Base-by-base conservation (phyloP, 176 grass and related monocot genomes). In the Poa annua region DNA sequence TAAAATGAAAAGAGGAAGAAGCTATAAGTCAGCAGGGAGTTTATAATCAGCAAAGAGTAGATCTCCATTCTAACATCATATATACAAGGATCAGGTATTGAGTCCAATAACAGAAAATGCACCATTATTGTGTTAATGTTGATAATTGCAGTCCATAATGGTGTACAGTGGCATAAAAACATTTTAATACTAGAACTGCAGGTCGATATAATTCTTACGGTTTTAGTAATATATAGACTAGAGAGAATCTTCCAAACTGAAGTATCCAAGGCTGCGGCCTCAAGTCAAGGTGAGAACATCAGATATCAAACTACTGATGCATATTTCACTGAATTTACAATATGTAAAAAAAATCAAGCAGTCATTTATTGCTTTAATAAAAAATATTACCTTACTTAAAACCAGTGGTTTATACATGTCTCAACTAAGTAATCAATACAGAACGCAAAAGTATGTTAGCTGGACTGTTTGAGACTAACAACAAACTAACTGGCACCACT, bases 401-500 rank as follows among this genome's bases (percentile, higher is more conserved):
- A 38, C 22, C 29, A 69, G 6, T 17, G 13, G 36, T 33, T 72
- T 63, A 72, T 78, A 54, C 64, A 70, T 68, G 32, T 8, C 63
- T n/a, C 39, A 57, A 36, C 80, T 49, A 55, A 53, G 21, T 69
- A 83, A 15, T 9, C 3, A 11, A 52, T 16, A 74, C 47, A 52
- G 8, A 41, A 22, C 34, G 3, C 12, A 79, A 45, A 54, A 79
- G 16, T 45, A 48, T 36, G 1, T 70, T 20, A 66, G 45, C 45
- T 84, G 14, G 26, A 74, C 26, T 32, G 60, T 47, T 15, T 80
- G 52, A 41, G 17, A 69, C 11, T 78, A 53, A 22, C 35, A 55
- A 88, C 69, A 2, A 68, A 83, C 16, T 52, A 68, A 69, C 44
- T 41, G 84, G 34, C 53, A 61, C 4, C 20, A 71, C 6, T 52